Percentiles rank a stretch among this genome's conserved stretches.
Evolutionary conservation across 352 stramenopile species (phyloP).

Genomic region (Phytophthora capsici): DNA sequence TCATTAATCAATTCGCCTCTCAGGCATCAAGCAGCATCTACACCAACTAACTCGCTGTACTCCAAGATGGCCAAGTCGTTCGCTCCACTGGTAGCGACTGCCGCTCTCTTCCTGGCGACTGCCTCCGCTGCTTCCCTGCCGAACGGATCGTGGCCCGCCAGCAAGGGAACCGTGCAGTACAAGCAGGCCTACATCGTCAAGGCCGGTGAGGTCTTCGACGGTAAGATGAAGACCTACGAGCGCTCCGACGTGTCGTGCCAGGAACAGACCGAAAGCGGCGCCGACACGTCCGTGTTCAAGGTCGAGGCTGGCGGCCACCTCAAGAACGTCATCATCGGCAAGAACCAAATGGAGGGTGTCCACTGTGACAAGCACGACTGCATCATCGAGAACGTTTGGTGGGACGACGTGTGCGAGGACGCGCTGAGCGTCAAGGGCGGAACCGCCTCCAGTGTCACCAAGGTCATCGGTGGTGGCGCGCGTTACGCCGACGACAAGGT

Average conservation of each 20-base stretch:
- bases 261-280: background rate
- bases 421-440: constrained; percentile 31
- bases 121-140: constrained; percentile 21
- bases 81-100: constrained; percentile 3
- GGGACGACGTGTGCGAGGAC: constrained; percentile 11
- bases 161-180: constrained; percentile 22
- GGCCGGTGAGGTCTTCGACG: constrained; percentile 12
- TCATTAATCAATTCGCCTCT: constrained; percentile 1
- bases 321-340: background rate
- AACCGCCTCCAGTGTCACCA: background rate
- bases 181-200: constrained; percentile 15
- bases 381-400: background rate
- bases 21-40: background rate
- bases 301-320: background rate
- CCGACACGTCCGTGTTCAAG: background rate
- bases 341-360: background rate
- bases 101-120: constrained; percentile 7
- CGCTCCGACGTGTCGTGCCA: background rate
- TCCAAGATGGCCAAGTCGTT: constrained; percentile 9
- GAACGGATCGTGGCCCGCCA: constrained; percentile 25
- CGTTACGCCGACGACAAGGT: background rate
- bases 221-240: background rate
- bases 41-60: background rate
- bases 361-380: background rate
- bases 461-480: background rate